These are phyloP conservation scores for Coleophoma cylindrospora DNA, from an alignment of 2,329 filamentous ascomycete species.

Conservation along the genomic window DNA sequence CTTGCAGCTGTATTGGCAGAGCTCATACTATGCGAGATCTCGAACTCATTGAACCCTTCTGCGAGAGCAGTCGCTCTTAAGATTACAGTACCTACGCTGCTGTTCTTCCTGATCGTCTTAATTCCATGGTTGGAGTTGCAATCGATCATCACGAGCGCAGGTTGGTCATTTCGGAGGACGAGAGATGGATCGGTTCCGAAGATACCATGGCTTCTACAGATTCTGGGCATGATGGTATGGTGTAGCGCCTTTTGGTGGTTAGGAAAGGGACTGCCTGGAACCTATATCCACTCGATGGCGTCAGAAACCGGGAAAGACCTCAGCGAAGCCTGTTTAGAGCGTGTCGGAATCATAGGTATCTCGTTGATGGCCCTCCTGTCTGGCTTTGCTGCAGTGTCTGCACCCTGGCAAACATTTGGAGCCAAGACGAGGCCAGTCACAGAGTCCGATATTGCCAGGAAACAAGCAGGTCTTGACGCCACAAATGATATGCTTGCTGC, in stretches of 20 bases:
- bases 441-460: slow-evolving; percentile 70
- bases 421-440: slow-evolving; percentile 60
- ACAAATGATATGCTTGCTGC: slow-evolving; percentile 73
- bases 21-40: slow-evolving; percentile 79
- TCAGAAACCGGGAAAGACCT: slow-evolving; percentile 30
- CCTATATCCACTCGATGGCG: slow-evolving; percentile 40
- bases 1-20: slow-evolving; percentile 74
- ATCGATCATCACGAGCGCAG: slow-evolving; percentile 39
- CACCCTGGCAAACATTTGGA: slow-evolving; percentile 79
- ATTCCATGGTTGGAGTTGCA: slow-evolving; percentile 79
- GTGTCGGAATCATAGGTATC: slow-evolving; percentile 81
- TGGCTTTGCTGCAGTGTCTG: slow-evolving; percentile 83
- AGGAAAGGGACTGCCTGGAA: slow-evolving; percentile 56
- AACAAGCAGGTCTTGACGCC: slow-evolving; percentile 73
- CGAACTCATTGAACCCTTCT: slow-evolving; percentile 63
- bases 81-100: slow-evolving; percentile 63
- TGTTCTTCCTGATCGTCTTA: slow-evolving; percentile 67
- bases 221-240: slow-evolving; percentile 61
- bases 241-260: slow-evolving; percentile 72
- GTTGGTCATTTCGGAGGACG: slow-evolving; percentile 58
- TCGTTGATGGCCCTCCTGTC: slow-evolving; percentile 83
- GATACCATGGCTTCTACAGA: slow-evolving; percentile 60
- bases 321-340: slow-evolving; percentile 49
- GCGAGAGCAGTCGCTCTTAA: slow-evolving; percentile 65
- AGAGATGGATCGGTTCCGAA: slow-evolving; percentile 51